These are phyloP conservation scores for Spinellus fusiger DNA, from an alignment of 192 early-diverging fungal genomes.

Conservation along the genomic window DNA sequence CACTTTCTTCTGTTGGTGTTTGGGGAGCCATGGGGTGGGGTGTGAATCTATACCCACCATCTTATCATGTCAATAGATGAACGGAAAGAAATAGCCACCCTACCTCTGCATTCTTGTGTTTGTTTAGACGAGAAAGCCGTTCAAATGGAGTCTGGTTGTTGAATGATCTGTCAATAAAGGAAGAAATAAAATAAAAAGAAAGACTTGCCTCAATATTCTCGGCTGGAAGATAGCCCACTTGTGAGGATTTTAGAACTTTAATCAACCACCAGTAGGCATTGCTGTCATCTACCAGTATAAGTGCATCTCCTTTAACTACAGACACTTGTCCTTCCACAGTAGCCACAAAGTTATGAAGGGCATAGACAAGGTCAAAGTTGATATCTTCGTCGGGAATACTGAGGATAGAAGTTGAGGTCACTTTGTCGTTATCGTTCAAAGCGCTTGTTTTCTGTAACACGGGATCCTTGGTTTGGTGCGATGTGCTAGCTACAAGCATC, in stretches of 20 bases:
- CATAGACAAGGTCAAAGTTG: constrained; percentile 71
- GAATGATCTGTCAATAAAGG: background rate
- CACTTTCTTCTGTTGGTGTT: background rate
- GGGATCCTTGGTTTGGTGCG: too few species aligned
- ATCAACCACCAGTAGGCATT: constrained; percentile 78
- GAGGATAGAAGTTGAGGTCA: constrained; percentile 32
- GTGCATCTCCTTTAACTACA: constrained; percentile 63
- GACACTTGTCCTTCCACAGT: constrained; percentile 77
- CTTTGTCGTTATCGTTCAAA: constrained; percentile 32
- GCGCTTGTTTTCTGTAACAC: too few species aligned
- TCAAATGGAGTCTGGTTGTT: background rate
- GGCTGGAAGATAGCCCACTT: constrained; percentile 81
- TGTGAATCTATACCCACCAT: background rate
- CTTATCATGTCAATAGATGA: background rate
- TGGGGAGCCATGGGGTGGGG: background rate
- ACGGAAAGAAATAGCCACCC: too few species aligned
- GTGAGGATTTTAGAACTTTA: constrained; percentile 52
- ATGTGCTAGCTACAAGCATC: too few species aligned
- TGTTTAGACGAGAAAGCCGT: background rate
- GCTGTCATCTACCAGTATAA: constrained; percentile 70
- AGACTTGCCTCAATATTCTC: constrained; percentile 69
- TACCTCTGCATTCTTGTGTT: background rate
- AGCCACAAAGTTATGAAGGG: constrained; percentile 73
- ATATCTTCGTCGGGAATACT: constrained; percentile 53
- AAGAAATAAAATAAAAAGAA: background rate